Evolutionary conservation across 129 eudicot genomes (phyloP).

Genomic region (Rutidosis leptorrhynchoides): DNA sequence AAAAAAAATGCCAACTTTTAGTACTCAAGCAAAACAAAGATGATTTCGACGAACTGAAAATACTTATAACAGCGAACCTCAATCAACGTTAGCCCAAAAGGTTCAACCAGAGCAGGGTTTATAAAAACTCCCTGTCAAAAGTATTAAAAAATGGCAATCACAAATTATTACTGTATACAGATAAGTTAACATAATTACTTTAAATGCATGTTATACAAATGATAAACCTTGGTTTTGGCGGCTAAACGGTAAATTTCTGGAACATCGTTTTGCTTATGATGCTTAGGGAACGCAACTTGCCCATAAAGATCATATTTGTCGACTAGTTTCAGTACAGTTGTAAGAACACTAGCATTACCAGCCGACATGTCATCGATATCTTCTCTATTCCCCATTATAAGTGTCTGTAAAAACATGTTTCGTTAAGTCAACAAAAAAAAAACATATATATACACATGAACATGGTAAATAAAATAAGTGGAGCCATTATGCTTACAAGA

Average conservation of each 20-base stretch:
- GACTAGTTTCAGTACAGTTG: conserved; percentile 71
- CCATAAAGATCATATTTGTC: conserved; percentile 88
- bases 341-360: conserved; percentile 72
- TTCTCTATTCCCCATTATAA: conserved; percentile 94
- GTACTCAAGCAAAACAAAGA: background rate
- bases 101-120: conserved; percentile 92
- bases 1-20: background rate
- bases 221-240: conserved; percentile 70
- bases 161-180: conserved; percentile 11
- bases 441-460: conserved; percentile 1
- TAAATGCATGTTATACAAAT: background rate
- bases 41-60: background rate
- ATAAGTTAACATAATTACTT: background rate
- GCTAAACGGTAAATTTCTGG: conserved; percentile 91
- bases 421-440: background rate
- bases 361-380: conserved; percentile 83
- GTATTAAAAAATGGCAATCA: conserved; percentile 1
- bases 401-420: conserved; percentile 47
- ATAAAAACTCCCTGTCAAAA: conserved; percentile 79
- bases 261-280: conserved; percentile 88
- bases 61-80: conserved; percentile 54
- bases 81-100: conserved; percentile 88
- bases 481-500: conserved; percentile 53
- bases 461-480: background rate
- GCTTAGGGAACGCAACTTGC: conserved; percentile 93